Percentiles rank a stretch among this genome's conserved stretches.
Evolutionary conservation across 2,329 filamentous ascomycete genomes (phyloP).

Genomic region (Xylaria hypoxylon): DNA sequence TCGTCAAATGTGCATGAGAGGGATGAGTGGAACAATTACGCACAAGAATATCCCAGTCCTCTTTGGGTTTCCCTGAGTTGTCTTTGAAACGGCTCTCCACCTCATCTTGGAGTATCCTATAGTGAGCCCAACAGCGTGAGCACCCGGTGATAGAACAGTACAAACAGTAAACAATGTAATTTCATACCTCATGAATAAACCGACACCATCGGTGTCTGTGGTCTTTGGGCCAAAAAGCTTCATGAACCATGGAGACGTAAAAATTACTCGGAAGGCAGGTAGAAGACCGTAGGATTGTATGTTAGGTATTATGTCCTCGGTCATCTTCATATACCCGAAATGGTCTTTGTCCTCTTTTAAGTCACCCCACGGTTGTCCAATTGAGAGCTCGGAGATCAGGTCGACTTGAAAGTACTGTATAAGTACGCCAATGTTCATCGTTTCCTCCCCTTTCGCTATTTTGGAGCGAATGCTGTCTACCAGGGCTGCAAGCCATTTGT

Average conservation of each 20-base stretch:
- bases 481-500: slow-evolving; percentile 40
- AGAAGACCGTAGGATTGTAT: slow-evolving; percentile 35
- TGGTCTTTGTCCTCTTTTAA: slow-evolving; percentile 42
- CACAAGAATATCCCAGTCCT: slow-evolving; percentile 23
- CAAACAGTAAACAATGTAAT: background rate
- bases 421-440: slow-evolving; percentile 42
- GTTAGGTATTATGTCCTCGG: slow-evolving; percentile 33
- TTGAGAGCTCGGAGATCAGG: slow-evolving; percentile 40
- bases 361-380: slow-evolving; percentile 44
- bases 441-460: slow-evolving; percentile 27
- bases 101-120: slow-evolving; percentile 28
- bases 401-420: slow-evolving; percentile 46
- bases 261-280: slow-evolving; percentile 38
- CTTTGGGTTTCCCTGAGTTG: background rate
- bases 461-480: slow-evolving; percentile 38
- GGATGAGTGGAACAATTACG: background rate
- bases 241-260: slow-evolving; percentile 40
- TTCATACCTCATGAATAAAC: slow-evolving; percentile 40
- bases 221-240: slow-evolving; percentile 40
- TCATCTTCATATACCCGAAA: slow-evolving; percentile 41
- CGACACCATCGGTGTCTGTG: slow-evolving; percentile 43
- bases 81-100: slow-evolving; percentile 17
- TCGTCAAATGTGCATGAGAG: too few species aligned
- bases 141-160: background rate
- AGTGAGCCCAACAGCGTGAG: background rate